Evolutionary conservation across 768 basidiomycete species (phyloP).

Genomic region (Termitomyces sp.): DNA sequence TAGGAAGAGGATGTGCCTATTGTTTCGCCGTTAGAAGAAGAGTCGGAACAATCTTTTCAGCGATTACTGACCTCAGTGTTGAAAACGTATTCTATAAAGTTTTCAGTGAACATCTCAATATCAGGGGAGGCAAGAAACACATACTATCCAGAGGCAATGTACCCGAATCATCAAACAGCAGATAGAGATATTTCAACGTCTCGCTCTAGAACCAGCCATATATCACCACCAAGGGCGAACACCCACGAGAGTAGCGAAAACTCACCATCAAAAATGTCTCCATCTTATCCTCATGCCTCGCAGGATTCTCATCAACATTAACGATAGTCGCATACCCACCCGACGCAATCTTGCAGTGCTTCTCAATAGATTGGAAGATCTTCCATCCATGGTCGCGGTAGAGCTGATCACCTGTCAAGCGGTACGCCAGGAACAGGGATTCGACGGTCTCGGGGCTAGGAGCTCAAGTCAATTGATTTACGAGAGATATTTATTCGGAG

Average conservation of each 20-base stretch:
- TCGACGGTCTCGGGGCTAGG: conserved; percentile 89
- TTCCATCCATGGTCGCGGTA: conserved; percentile 86
- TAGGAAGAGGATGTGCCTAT: conserved; percentile 32
- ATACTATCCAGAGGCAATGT: conserved; percentile 73
- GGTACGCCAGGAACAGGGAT: conserved; percentile 86
- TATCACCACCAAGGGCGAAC: neutral
- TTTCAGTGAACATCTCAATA: neutral
- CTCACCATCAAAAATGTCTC: conserved; percentile 90
- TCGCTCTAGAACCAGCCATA: conserved; percentile 53
- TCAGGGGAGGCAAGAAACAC: conserved; percentile 23
- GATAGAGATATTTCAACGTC: conserved; percentile 87
- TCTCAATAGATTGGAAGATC: conserved; percentile 87
- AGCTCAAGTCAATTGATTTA: neutral
- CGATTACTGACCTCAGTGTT: conserved; percentile 73
- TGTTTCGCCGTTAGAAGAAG: neutral
- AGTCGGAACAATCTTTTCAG: neutral
- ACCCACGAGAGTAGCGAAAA: neutral
- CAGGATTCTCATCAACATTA: conserved; percentile 79
- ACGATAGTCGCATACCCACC: conserved; percentile 85
- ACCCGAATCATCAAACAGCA: conserved; percentile 74
- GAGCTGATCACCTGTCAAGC: conserved; percentile 78
- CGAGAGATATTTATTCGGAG: neutral
- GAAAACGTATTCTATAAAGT: conserved; percentile 72
- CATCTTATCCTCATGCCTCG: conserved; percentile 81
- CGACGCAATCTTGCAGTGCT: conserved; percentile 67